phyloP scores from a whole-genome alignment of 441 rosid genomes.

The Erodium trifolium region DNA sequence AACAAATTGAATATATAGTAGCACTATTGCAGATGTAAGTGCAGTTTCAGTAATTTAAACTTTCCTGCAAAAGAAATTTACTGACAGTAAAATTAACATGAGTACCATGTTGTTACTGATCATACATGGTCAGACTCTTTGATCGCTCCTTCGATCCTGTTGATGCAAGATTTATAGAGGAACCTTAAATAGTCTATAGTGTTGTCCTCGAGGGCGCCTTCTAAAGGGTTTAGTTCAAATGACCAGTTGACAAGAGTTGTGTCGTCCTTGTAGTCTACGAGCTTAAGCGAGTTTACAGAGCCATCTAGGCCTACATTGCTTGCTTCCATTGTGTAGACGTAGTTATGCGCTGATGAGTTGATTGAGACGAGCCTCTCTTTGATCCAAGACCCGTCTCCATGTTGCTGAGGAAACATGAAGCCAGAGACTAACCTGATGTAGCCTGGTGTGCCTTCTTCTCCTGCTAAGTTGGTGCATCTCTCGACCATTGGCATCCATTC shows the following conservation, averaged over 20 bases:
- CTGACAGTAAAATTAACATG: no score
- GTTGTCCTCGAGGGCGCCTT: conserved; percentile 34
- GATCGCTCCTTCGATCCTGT: conserved; percentile 39
- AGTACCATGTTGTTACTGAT: neutral
- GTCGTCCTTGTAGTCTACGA: conserved; percentile 34
- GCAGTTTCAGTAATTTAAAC: no score
- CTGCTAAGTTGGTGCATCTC: conserved; percentile 35
- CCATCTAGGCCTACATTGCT: conserved; percentile 51
- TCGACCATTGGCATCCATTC: conserved; percentile 62
- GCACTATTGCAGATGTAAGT: no score
- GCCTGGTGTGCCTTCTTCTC: conserved; percentile 39
- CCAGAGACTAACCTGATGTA: conserved; percentile 41
- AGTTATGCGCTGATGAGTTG: conserved; percentile 27
- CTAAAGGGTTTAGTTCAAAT: conserved; percentile 36
- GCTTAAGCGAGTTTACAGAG: conserved; percentile 34
- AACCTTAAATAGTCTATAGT: conserved; percentile 43
- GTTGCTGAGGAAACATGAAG: conserved; percentile 52
- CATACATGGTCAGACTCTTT: neutral
- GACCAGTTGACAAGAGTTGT: conserved; percentile 38
- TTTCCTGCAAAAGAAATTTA: no score
- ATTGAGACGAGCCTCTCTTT: conserved; percentile 44
- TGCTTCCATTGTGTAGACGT: conserved; percentile 45
- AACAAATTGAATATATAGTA: no score
- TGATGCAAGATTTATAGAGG: conserved; percentile 45
- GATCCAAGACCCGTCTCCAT: conserved; percentile 54